Evolutionary conservation across 176 grass and related monocot genomes (phyloP), one percentile per base, ranked within the genome.

Genomic region (Melocanna baccifera): DNA sequence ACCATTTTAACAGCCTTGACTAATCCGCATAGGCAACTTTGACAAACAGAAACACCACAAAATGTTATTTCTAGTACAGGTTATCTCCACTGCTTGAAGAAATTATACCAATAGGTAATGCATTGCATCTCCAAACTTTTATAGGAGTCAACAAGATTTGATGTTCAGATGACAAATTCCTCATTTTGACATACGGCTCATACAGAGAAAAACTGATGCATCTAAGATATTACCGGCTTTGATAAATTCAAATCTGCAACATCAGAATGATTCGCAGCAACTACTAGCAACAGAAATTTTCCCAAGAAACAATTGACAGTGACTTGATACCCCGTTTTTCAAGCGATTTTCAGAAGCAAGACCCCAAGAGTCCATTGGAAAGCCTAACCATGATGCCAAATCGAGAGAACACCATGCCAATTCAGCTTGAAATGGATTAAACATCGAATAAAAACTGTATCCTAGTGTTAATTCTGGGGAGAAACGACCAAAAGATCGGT

Each of bases 221-320:
- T 69, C 43, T 62, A 46, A 70, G 77, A 36, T 43, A 61, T 26
- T 46, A 4, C 64, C 45, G 4, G 3, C 55, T 48, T 62, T 76
- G 8, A 0, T 85, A 69, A 37, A 72, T 64, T 81, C 8, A 40
- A 4, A 65, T 9, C 1, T 56, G 47, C 42, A 18, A 40, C 32
- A 40, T 2, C 45, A 26, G 47, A 53, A 2, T n/a, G 3, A 81
- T 55, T 71, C 12, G 19, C 19, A 19, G 14, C 57, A 71, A 80
- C 12, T 25, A 12, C 13, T 3, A 22, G 28, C 67, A 57, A 48
- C 2, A 89, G 36, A 55, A 71, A 19, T 46, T 80, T 29, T 12
- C 34, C 52, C 42, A 69, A 77, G 80, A 79, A 82, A 77, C 9
- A 69, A 7, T 30, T 10, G 23, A 87, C 75, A 8, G 39, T n/a